Conservation (phyloP, 495 filamentous ascomycete species). For the Tuber magnatum region DNA sequence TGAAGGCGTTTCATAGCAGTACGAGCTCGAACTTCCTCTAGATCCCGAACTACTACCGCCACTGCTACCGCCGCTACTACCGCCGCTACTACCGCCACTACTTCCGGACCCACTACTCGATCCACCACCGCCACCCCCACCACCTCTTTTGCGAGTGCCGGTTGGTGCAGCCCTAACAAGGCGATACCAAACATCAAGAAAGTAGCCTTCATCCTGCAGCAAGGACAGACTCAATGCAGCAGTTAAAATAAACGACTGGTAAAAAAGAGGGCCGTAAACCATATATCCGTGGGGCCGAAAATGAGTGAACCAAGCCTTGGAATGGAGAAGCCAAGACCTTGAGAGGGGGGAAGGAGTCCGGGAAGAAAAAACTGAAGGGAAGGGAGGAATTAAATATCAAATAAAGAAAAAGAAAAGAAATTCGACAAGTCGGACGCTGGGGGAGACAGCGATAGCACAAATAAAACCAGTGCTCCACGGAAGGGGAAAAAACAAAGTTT, state of each 20-base stretch:
- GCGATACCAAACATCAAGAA: conserved; percentile 11
- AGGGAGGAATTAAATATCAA: background rate
- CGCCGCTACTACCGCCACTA: background rate
- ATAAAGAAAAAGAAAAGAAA: background rate
- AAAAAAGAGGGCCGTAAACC: background rate
- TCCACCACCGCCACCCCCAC: background rate
- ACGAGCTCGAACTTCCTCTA: background rate
- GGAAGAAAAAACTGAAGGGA: background rate
- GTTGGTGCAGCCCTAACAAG: conserved; percentile 11
- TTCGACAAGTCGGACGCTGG: background rate
- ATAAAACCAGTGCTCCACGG: background rate
- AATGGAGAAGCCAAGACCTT: background rate
- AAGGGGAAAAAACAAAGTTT: background rate
- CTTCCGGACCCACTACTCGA: background rate
- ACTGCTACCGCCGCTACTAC: background rate
- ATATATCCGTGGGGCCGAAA: background rate
- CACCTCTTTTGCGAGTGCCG: conserved; percentile 4
- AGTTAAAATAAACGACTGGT: background rate
- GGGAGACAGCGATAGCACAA: background rate
- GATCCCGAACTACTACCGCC: conserved; percentile 6
- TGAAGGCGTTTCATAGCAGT: background rate
- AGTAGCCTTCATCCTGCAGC: conserved; percentile 12
- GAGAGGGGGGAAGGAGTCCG: background rate
- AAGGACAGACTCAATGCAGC: conserved; percentile 7
- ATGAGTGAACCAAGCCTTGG: background rate